These are phyloP conservation scores for Peltaster fructicola DNA, from an alignment of 2,329 filamentous ascomycete genomes.

Conservation along the genomic window DNA sequence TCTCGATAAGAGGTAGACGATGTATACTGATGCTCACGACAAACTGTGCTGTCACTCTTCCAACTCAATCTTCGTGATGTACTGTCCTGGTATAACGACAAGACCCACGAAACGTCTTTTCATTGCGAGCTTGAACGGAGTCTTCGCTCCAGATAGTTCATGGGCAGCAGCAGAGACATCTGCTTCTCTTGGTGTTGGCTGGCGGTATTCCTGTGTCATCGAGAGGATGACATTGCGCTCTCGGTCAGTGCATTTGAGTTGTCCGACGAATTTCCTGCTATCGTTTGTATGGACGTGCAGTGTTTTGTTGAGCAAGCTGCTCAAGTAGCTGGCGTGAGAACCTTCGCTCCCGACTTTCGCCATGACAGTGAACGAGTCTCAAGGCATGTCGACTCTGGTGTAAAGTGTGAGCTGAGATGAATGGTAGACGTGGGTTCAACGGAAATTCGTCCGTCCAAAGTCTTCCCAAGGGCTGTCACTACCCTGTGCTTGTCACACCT, in stretches of 20 bases:
- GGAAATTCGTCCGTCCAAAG: too few species aligned
- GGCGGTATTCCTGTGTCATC: conserved; percentile 76
- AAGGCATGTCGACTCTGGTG: too few species aligned
- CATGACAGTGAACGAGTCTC: too few species aligned
- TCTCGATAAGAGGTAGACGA: too few species aligned
- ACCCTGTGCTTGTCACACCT: too few species aligned
- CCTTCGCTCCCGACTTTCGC: too few species aligned
- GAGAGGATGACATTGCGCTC: conserved; percentile 70
- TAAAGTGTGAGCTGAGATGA: too few species aligned
- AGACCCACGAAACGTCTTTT: conserved; percentile 73
- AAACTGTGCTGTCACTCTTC: conserved; percentile 45
- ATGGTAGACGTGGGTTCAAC: too few species aligned
- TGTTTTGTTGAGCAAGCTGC: conserved; percentile 36
- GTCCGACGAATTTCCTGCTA: conserved; percentile 71
- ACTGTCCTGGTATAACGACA: conserved; percentile 71
- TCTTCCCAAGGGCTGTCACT: too few species aligned
- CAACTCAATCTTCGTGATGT: conserved; percentile 75
- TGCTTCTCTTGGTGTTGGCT: conserved; percentile 38
- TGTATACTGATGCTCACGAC: too few species aligned
- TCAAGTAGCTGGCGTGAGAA: conserved; percentile 16
- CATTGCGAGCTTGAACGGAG: conserved; percentile 48
- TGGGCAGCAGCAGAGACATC: conserved; percentile 23
- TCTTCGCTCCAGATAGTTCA: conserved; percentile 13
- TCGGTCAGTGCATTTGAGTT: conserved; percentile 87
- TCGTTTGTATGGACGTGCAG: conserved; percentile 68